Evolutionary conservation across 2,329 filamentous ascomycete genomes (phyloP).

Genomic region (Epichloe sylvatica): DNA sequence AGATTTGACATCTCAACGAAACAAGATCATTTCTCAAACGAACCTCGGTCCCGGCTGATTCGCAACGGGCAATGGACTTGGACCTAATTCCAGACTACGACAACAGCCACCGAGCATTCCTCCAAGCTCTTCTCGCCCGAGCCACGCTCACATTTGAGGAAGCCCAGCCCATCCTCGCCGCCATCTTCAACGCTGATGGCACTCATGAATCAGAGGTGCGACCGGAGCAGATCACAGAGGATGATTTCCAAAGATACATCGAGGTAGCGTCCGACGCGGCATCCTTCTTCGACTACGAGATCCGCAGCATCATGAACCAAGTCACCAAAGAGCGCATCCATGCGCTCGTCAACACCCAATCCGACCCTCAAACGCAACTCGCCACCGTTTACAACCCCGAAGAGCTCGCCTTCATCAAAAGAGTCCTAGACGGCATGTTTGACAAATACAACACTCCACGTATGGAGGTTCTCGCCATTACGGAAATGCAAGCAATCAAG

Average conservation of each 20-base stretch:
- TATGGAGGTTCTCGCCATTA: constrained; percentile 75
- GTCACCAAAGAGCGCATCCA: constrained; percentile 52
- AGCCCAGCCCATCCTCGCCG: constrained; percentile 59
- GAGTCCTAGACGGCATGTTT: constrained; percentile 83
- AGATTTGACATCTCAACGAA: neutral
- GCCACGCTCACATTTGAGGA: constrained; percentile 65
- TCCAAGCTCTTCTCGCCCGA: constrained; percentile 74
- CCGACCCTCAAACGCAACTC: constrained; percentile 72
- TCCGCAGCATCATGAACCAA: constrained; percentile 63
- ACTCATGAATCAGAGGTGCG: constrained; percentile 25
- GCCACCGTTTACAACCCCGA: constrained; percentile 69
- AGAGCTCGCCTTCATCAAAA: constrained; percentile 80
- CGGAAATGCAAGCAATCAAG: constrained; percentile 63
- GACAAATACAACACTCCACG: constrained; percentile 67
- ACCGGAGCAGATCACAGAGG: constrained; percentile 50
- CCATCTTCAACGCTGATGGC: constrained; percentile 50
- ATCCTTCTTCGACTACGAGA: constrained; percentile 74
- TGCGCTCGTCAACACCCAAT: constrained; percentile 76
- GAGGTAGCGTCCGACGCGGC: constrained; percentile 56
- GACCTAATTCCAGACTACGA: constrained; percentile 26
- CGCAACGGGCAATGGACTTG: constrained; percentile 11
- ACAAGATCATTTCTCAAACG: neutral
- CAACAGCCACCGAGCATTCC: constrained; percentile 70
- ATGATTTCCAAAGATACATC: constrained; percentile 56
- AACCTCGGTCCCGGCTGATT: neutral